These are phyloP conservation scores for Panellus pusillus DNA, from an alignment of 768 basidiomycete genomes.

Conservation along the genomic window DNA sequence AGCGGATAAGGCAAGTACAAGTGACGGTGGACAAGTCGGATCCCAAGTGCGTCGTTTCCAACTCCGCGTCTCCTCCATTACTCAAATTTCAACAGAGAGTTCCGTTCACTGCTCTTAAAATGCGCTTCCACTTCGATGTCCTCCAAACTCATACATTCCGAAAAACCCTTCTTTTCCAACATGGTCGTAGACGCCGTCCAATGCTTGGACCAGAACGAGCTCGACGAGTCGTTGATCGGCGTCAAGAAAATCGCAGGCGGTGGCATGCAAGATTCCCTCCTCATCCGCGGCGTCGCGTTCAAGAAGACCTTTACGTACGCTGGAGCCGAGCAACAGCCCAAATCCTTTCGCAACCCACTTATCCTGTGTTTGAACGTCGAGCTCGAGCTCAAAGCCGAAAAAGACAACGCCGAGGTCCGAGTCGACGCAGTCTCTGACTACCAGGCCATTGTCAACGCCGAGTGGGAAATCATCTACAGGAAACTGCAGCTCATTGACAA, in stretches of 20 bases:
- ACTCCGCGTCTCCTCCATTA: constrained; percentile 1
- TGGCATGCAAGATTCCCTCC: constrained; percentile 92
- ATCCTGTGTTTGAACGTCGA: constrained; percentile 96
- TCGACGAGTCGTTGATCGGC: constrained; percentile 95
- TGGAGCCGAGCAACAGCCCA: constrained; percentile 98
- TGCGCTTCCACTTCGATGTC: constrained; percentile 99
- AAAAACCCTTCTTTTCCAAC: constrained; percentile 97
- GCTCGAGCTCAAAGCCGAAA: constrained; percentile 97
- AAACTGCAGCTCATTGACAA: constrained; percentile 95
- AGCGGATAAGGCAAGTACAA: constrained; percentile 87
- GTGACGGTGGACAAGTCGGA: constrained; percentile 87
- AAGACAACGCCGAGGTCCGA: constrained; percentile 98
- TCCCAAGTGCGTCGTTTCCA: constrained; percentile 64
- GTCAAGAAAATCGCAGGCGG: constrained; percentile 98
- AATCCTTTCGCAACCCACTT: constrained; percentile 84
- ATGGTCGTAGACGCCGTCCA: constrained; percentile 99
- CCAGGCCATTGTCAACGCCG: constrained; percentile 98
- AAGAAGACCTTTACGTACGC: constrained; percentile 99
- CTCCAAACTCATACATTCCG: constrained; percentile 96
- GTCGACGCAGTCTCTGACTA: constrained; percentile 97
- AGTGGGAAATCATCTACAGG: constrained; percentile 99
- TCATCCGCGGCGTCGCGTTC: constrained; percentile 92
- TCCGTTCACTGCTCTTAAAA: constrained; percentile 92
- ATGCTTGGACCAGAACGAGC: constrained; percentile 87
- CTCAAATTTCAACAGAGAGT: constrained; percentile 55